Base-by-base conservation (phyloP, 768 basidiomycete species). In the Termitomyces sp. region DNA sequence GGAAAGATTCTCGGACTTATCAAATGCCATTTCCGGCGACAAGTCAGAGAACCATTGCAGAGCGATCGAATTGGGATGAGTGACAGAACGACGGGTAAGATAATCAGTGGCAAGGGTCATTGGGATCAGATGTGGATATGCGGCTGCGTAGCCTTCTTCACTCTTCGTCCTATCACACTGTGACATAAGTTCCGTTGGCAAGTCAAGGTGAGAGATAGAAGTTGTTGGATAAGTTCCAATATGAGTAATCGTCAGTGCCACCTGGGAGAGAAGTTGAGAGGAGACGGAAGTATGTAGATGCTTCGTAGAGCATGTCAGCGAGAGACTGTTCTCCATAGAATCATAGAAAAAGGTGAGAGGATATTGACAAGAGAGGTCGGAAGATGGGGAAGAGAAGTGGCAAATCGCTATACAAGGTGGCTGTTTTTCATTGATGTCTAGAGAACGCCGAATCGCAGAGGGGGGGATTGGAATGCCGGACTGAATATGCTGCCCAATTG, bases 1-100 rank as follows among this genome's bases (percentile, higher is more conserved):
- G 2, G 75, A 68, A n/a, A 73, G 62, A 21, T 63, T 63, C 52
- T 72, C 67, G 28, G 57, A 66, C 28, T 55, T 12, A 14, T 59
- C 28, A 25, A 57, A 47, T 14, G 60, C 21, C 21, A 55, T 51
- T 27, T 68, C 66, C 14, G 63, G 49, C 6, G 64, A 66, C 19
- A 70, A 63, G n/a, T 69, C 60, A 16, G 68, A 58, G 52, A 67
- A 68, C 70, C 72, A 73, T 14, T 60, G 62, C 41, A 73, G 63
- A 11, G 72, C 70, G 9, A 58, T 63, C 0, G 60, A 57, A 30
- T 59, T 28, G 4, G 70, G 70, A 52, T 63, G 58, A 9, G 64
- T 60, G 23, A 58, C 28, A 16, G 70, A 66, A n/a, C 65, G 63
- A 35, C 40, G 42, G 7, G 61, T 25, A 40, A 73, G 66, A 57